Base-by-base conservation (phyloP, 192 early-diverging fungal genomes). In the Chytriomyces confervae region DNA sequence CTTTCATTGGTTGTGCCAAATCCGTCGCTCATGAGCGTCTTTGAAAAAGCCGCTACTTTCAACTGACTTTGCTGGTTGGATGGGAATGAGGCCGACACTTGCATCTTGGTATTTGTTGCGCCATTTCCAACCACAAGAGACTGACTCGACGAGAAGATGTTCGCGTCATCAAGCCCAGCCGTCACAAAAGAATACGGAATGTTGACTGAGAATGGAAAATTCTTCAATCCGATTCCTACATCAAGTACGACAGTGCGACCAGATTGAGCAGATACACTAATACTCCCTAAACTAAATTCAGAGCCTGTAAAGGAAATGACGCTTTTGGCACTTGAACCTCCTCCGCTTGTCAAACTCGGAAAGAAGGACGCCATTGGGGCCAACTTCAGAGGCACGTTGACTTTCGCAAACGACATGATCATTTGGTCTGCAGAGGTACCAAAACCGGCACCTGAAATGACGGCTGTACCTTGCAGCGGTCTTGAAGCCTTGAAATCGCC, bases 1-100 rank as follows among this genome's bases (percentile, higher is more conserved):
- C 13, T 53, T 49, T 75, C 72, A 8, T 60, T 24, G 36, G 23
- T 75, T 23, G 20, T 18, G 7, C 72, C 72, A 20, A 44, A 11
- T 13, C 72, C 72, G 24, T 75, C 11, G 11, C 8, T 9, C 24
- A 20, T 8, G 24, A 63, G 62, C 9, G 9, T 27, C 8, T 63
- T 13, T 27, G 11, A 8, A 24, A 63, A 63, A 9, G 13, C 24
- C 9, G 62, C 11, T 9, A 63, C 62, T 27, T 63, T 63, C 18
- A 9, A 9, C 24, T 63, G 62, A 63, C 11, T 63, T 9, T 9
- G 8, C 24, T 11, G 62, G 24, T 24, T 63, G 8, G 62, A 63
- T 20, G 62, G 62, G 24, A 63, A 63, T 63, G 62, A 20, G 11
- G 62, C 62, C 8, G 24, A 9, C 18, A 27, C 24, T 9, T 13